Evolutionary conservation across 805 yeast species (phyloP).

Genomic region (Teunomyces lycoperdinae): DNA sequence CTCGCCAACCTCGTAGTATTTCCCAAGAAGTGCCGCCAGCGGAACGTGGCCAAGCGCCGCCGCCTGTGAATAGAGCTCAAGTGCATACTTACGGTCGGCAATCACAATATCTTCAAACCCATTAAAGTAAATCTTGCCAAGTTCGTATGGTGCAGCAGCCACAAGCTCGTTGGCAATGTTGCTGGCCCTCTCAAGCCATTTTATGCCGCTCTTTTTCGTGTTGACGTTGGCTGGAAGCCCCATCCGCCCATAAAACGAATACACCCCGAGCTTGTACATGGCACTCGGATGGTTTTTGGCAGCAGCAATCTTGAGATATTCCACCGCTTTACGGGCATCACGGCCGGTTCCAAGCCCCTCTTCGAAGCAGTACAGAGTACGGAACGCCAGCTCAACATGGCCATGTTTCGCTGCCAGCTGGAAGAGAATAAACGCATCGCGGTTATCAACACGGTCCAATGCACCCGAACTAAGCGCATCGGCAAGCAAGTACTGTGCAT

Average conservation of each 20-base stretch:
- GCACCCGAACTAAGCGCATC: constrained; percentile 87
- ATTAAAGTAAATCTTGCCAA: constrained; percentile 76
- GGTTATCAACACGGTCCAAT: constrained; percentile 73
- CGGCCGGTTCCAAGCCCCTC: constrained; percentile 91
- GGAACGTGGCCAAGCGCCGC: constrained; percentile 85
- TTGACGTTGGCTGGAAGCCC: constrained; percentile 68
- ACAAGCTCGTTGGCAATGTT: constrained; percentile 80
- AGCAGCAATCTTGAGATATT: constrained; percentile 82
- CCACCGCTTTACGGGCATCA: constrained; percentile 83
- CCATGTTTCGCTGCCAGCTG: constrained; percentile 92
- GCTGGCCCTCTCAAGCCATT: constrained; percentile 88
- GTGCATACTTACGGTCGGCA: constrained; percentile 78
- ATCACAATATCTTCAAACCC: constrained; percentile 89
- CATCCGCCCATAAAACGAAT: constrained; percentile 80
- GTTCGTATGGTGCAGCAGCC: constrained; percentile 92
- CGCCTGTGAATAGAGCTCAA: constrained; percentile 81
- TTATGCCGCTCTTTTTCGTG: constrained; percentile 81
- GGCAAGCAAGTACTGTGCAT: constrained; percentile 90
- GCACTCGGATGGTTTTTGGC: constrained; percentile 95
- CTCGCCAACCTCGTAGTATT: constrained; percentile 79
- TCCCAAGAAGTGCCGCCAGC: constrained; percentile 77
- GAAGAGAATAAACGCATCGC: constrained; percentile 73
- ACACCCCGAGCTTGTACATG: constrained; percentile 87
- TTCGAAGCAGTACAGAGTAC: constrained; percentile 88
- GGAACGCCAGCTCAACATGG: constrained; percentile 85